Conservation (phyloP, 352 stramenopile species). For the Globisporangium irregulare region DNA sequence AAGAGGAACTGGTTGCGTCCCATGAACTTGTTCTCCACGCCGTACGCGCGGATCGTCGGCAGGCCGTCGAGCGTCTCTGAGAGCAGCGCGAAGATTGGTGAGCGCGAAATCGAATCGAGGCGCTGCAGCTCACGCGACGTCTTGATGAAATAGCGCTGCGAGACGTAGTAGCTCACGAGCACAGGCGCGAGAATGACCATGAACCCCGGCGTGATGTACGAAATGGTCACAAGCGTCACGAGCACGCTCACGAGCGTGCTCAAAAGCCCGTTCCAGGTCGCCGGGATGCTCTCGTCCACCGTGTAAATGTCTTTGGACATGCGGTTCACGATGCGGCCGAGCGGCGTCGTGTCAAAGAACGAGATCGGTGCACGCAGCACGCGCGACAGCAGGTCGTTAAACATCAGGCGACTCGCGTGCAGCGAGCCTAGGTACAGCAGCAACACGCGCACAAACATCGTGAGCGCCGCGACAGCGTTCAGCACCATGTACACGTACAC, state of each 20-base stretch:
- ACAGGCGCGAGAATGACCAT: conserved; percentile 73
- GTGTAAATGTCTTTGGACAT: conserved; percentile 76
- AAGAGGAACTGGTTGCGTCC: conserved; percentile 49
- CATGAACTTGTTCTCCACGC: conserved; percentile 47
- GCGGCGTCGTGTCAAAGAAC: conserved; percentile 81
- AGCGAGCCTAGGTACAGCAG: conserved; percentile 62
- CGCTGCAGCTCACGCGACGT: conserved; percentile 93
- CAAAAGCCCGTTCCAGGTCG: conserved; percentile 57
- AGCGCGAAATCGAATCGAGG: conserved; percentile 91
- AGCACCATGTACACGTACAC: conserved; percentile 83
- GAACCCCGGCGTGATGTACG: conserved; percentile 57
- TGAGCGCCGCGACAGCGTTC: conserved; percentile 50
- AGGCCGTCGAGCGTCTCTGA: conserved; percentile 94
- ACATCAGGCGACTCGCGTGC: conserved; percentile 56
- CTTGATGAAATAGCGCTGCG: conserved; percentile 92
- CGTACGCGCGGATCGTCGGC: conserved; percentile 89
- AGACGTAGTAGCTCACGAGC: conserved; percentile 56
- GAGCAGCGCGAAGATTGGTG: conserved; percentile 94
- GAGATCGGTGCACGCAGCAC: conserved; percentile 66
- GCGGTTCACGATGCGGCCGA: conserved; percentile 71
- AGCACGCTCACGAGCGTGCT: conserved; percentile 64
- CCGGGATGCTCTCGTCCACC: conserved; percentile 67
- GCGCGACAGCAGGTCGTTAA: conserved; percentile 51
- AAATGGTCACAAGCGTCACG: conserved; percentile 59
- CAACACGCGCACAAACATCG: conserved; percentile 60